Percentiles rank a stretch among this genome's conserved stretches.
Conservation (phyloP, 768 basidiomycete genomes). For the Crepidotus variabilis region DNA sequence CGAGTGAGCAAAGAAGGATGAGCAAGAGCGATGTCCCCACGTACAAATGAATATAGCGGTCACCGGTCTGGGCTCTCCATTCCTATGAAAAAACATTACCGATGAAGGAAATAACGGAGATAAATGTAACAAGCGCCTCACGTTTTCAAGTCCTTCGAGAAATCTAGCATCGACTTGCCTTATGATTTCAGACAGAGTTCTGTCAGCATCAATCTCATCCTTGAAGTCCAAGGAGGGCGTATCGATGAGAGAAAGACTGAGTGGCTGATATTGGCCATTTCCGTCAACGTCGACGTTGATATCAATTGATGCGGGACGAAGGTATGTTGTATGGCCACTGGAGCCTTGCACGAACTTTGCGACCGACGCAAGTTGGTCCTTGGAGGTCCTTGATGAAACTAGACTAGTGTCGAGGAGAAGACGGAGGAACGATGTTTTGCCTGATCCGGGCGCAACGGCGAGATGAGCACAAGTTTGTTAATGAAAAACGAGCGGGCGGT, state of each 20-base stretch:
- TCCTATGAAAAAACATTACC: constrained; percentile 43
- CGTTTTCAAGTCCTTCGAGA: constrained; percentile 72
- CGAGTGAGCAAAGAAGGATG: constrained; percentile 14
- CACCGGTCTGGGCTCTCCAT: constrained; percentile 63
- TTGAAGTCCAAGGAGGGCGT: constrained; percentile 77
- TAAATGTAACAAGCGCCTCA: constrained; percentile 37
- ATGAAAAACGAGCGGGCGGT: constrained; percentile 6
- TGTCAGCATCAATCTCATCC: constrained; percentile 62
- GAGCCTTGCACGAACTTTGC: constrained; percentile 80
- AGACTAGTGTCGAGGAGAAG: constrained; percentile 80
- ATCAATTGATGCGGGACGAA: constrained; percentile 69
- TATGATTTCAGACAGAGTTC: constrained; percentile 62
- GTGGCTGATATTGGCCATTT: constrained; percentile 38
- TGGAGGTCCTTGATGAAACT: constrained; percentile 56
- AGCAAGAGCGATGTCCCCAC: constrained; percentile 23
- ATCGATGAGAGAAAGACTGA: constrained; percentile 73
- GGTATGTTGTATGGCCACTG: constrained; percentile 67
- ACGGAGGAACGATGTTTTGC: constrained; percentile 85
- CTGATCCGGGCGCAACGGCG: constrained; percentile 38
- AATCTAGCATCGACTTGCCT: constrained; percentile 71
- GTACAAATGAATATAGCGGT: constrained; percentile 81
- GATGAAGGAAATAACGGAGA: constrained; percentile 15
- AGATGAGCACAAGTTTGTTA: not conserved
- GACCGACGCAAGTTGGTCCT: constrained; percentile 76
- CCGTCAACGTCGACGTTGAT: constrained; percentile 57